Conservation (phyloP, 352 stramenopile species). For the Phytophthora cactorum region DNA sequence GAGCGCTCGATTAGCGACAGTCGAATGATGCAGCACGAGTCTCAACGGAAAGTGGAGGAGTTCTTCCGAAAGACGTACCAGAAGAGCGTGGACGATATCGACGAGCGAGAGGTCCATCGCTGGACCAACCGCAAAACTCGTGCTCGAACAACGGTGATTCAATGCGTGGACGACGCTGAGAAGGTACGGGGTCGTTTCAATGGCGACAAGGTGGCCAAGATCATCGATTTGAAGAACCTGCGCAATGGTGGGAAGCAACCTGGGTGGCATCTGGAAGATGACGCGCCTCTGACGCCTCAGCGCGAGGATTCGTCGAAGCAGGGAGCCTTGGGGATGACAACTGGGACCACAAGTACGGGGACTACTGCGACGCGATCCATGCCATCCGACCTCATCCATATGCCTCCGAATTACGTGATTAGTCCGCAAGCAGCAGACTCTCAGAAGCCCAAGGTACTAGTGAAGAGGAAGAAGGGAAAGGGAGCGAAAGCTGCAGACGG, state of each 20-base stretch:
- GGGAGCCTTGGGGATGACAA: conserved; percentile 19
- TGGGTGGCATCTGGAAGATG: conserved; percentile 19
- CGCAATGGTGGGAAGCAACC: conserved; percentile 13
- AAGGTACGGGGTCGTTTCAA: conserved; percentile 18
- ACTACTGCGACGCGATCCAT: conserved; percentile 33
- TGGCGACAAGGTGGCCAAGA: conserved; percentile 29
- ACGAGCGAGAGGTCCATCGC: conserved; percentile 26
- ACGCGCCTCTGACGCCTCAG: conserved; percentile 1
- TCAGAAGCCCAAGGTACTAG: conserved; percentile 6
- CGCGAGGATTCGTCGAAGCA: conserved; percentile 17
- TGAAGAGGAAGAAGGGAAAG: not conserved
- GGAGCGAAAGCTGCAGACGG: conserved; percentile 1
- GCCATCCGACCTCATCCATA: conserved; percentile 18
- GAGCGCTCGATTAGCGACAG: conserved; percentile 43
- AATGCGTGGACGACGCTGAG: not conserved
- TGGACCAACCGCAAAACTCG: conserved; percentile 32
- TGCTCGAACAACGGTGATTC: conserved; percentile 37
- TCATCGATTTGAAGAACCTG: conserved; percentile 43
- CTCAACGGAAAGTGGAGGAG: conserved; percentile 53
- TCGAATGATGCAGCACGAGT: conserved; percentile 39
- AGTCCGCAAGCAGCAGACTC: conserved; percentile 11
- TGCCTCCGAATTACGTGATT: conserved; percentile 19
- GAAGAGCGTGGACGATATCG: conserved; percentile 25
- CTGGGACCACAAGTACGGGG: conserved; percentile 22
- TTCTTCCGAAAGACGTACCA: conserved; percentile 53